Conservation (phyloP, 2,329 filamentous ascomycete genomes). For the Botrytis galanthina region DNA sequence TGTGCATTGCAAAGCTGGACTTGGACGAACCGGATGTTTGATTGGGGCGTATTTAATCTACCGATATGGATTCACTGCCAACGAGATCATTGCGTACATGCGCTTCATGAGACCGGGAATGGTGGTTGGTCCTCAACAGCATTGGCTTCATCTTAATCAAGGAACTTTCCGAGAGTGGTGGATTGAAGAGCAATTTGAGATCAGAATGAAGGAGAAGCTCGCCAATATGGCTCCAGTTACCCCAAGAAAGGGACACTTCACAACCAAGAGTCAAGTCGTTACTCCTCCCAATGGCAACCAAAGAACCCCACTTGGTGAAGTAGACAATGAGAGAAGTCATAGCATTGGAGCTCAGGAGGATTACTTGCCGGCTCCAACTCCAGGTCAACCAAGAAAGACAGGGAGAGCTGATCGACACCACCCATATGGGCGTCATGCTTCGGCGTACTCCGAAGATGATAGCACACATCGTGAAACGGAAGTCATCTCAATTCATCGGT, state of each 20-base stretch:
- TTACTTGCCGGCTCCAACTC: conserved; percentile 90
- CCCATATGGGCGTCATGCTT: conserved; percentile 62
- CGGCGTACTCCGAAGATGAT: conserved; percentile 49
- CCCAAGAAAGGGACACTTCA: conserved; percentile 55
- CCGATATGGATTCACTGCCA: conserved; percentile 93
- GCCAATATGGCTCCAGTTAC: conserved; percentile 51
- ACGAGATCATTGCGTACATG: conserved; percentile 97
- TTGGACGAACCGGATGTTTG: conserved; percentile 91
- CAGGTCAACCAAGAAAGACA: conserved; percentile 90
- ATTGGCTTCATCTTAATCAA: conserved; percentile 98
- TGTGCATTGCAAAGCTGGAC: conserved; percentile 96
- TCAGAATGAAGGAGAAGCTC: conserved; percentile 53
- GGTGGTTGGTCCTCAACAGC: conserved; percentile 97
- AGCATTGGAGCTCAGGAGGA: conserved; percentile 75
- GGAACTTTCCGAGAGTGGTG: conserved; percentile 98
- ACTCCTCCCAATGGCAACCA: conserved; percentile 81
- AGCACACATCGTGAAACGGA: conserved; percentile 56
- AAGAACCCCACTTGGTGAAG: conserved; percentile 86
- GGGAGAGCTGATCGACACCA: conserved; percentile 72
- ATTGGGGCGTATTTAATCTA: conserved; percentile 99
- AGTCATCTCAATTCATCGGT: conserved; percentile 58
- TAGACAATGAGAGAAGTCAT: conserved; percentile 71
- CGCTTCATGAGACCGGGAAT: conserved; percentile 98
- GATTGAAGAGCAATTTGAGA: conserved; percentile 60
- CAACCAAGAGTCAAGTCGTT: conserved; percentile 68